These are phyloP conservation scores for Macrolepiota dolichaula DNA, from an alignment of 768 basidiomycete species.

Conservation along the genomic window DNA sequence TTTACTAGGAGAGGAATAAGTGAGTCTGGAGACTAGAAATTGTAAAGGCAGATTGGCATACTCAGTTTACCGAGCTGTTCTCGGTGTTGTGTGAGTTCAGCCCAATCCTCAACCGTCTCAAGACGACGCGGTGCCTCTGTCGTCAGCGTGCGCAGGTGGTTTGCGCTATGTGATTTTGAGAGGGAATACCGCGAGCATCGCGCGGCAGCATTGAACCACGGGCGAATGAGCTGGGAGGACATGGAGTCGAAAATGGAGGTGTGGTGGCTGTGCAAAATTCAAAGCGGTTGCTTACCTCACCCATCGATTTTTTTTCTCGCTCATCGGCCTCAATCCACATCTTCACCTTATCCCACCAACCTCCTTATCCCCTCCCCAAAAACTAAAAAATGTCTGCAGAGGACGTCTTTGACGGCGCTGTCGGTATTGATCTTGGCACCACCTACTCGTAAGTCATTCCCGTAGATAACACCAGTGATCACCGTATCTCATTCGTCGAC, in stretches of 20 bases:
- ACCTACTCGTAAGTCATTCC: constrained; percentile 80
- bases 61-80: constrained; percentile 54
- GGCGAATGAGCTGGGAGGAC: constrained; percentile 33
- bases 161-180: constrained; percentile 11
- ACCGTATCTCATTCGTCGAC: constrained; percentile 15
- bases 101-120: constrained; percentile 61
- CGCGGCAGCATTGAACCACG: constrained; percentile 33
- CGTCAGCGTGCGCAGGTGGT: constrained; percentile 22
- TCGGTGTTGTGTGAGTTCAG: constrained; percentile 55
- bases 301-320: constrained; percentile 45
- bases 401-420: constrained; percentile 92
- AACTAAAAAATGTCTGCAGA: constrained; percentile 66
- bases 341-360: constrained; percentile 35
- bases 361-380: constrained; percentile 26
- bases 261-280: constrained; percentile 43
- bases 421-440: constrained; percentile 96
- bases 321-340: constrained; percentile 28
- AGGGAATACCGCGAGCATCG: constrained; percentile 23
- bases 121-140: constrained; percentile 25
- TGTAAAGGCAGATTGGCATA: constrained; percentile 26
- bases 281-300: constrained; percentile 54
- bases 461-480: constrained; percentile 8
- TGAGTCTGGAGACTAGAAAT: constrained; percentile 15
- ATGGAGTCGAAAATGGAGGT: constrained; percentile 25
- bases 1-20: constrained; percentile 44